A percentile compares a stretch with the other conserved stretches of the same genome.
phyloP scores from a whole-genome alignment of 2,329 filamentous ascomycete genomes.

The Colletotrichum gloeosporioides region DNA sequence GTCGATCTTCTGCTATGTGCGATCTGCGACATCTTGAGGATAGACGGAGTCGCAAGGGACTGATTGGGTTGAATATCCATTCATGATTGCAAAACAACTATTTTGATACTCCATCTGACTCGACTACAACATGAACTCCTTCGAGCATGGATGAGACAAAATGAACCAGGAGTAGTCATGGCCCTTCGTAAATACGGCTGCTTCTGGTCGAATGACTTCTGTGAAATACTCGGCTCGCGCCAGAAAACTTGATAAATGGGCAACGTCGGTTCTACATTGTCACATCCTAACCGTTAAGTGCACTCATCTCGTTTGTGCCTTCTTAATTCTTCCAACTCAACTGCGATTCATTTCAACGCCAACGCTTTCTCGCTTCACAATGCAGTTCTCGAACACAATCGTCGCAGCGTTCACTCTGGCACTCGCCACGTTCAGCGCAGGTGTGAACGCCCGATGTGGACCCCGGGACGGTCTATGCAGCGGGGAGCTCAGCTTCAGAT shows the following conservation, averaged over 20 bases:
- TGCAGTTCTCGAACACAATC: background rate
- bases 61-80: background rate
- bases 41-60: background rate
- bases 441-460: background rate
- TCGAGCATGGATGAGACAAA: background rate
- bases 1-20: background rate
- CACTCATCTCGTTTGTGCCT: background rate
- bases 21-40: background rate
- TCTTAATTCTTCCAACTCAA: background rate
- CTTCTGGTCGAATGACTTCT: background rate
- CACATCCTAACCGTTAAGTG: fast-evolving
- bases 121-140: background rate
- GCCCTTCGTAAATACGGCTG: background rate
- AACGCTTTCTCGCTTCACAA: background rate
- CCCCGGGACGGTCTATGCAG: background rate
- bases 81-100: background rate
- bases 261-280: background rate
- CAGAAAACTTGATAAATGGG: background rate
- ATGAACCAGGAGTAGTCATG: background rate
- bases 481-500: background rate
- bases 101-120: background rate
- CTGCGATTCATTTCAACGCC: background rate
- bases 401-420: background rate
- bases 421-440: background rate
- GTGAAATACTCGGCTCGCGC: background rate